Base-by-base conservation (phyloP, 176 grass and related monocot species). In the Ensete ventricosum region DNA sequence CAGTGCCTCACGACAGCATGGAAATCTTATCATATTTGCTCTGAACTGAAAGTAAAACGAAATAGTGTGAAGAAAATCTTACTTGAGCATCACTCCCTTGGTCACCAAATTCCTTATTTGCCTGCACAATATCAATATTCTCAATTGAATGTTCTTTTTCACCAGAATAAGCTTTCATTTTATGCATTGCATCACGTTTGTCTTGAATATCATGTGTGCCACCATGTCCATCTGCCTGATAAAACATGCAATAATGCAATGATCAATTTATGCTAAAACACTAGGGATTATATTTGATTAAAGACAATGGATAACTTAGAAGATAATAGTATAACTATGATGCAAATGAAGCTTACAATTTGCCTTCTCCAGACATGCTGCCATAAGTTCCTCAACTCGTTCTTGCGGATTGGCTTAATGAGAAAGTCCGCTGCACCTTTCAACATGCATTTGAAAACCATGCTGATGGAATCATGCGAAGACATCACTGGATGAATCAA, bases 311-410 rank as follows among this genome's bases (percentile, higher is more conserved):
- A 43, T 43, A 43, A 43, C 34, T 13, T 53, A 27, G 53, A 3
- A 14, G 16, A 55, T 17, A 34, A 24, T 55, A n/a, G 43, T 67
- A 72, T 43, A 9, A 74, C 43, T 53, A 20, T 13, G 66, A 59
- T 71, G 24, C 11, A 68, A 85, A 16, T 57, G 54, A 50, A 27
- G 48, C 84, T 60, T 89, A 99, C 96, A 55, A 99, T 64, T 77
- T 99, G 91, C 74, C 88, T 91, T 88, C 96, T 94, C 96, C 96
- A 99, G 74, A 95, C 96, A 52, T 99, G 96, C 77, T 99, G 96
- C 96, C 96, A 99, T 52, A 99, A 77, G 78, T 99, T 99, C 74
- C 84, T 77, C 67, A 99, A 27, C 74, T 99, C 96, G 49, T 99
- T 99, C 74, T 91, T 99, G n/a, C 96, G 77, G 74, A 99, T 84